Evolutionary conservation across 73 alveolate genomes (phyloP).

Genomic region (Tetrahymena malaccensis): DNA sequence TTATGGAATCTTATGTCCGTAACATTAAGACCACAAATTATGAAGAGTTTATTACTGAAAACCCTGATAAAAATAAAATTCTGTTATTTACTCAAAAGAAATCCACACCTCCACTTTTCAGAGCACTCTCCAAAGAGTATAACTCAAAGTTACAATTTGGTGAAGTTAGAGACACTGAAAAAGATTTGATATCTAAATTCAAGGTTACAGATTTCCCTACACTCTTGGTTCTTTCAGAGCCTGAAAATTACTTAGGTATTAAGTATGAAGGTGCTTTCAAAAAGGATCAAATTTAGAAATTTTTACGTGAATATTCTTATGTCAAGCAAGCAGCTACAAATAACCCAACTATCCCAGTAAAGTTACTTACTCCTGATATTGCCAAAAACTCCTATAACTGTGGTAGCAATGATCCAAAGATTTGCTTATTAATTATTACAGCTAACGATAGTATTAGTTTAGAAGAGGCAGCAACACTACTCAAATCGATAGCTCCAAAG

Average conservation of each 20-base stretch:
- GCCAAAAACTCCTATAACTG: conserved; percentile 45
- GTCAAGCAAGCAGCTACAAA: conserved; percentile 17
- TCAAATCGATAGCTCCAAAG: background rate
- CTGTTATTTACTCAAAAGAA: conserved; percentile 86
- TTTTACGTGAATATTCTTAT: conserved; percentile 86
- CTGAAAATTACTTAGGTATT: conserved; percentile 57
- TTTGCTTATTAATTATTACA: conserved; percentile 60
- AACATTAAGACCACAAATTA: conserved; percentile 77
- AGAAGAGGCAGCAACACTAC: background rate
- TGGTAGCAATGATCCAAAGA: conserved; percentile 41
- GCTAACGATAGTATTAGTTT: conserved; percentile 12
- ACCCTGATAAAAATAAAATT: conserved; percentile 71
- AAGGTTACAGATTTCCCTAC: conserved; percentile 81
- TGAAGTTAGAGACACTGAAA: conserved; percentile 75
- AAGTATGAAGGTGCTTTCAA: conserved; percentile 71
- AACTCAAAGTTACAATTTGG: conserved; percentile 86
- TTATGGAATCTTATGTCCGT: conserved; percentile 89
- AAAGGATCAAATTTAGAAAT: conserved; percentile 74
- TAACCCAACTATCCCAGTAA: background rate
- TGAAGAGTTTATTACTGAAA: conserved; percentile 71
- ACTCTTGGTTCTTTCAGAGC: conserved; percentile 75
- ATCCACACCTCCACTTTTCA: conserved; percentile 91
- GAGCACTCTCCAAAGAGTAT: conserved; percentile 83
- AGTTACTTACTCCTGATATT: conserved; percentile 38
- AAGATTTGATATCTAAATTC: conserved; percentile 55